Base-by-base conservation (phyloP, 495 filamentous ascomycete genomes). In the Cryomyces minteri region DNA sequence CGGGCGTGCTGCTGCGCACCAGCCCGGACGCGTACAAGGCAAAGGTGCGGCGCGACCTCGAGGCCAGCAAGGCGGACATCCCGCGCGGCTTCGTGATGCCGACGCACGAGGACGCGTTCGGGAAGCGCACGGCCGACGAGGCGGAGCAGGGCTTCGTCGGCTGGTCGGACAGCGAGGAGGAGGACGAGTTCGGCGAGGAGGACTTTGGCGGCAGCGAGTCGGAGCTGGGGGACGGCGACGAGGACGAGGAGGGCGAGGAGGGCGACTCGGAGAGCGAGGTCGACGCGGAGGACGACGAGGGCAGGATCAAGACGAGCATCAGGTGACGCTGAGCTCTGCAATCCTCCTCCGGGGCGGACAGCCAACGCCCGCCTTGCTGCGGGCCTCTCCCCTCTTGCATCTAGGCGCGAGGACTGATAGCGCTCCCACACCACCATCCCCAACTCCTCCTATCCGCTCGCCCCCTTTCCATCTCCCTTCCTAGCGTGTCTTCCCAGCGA, bases 61-160 rank as follows among this genome's bases (percentile, higher is more conserved):
- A 88, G 53, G 59, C 54, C 29, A 84, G 80, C 6, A 84, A 80
- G 63, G 56, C 67, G 48, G 80, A 92, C 51, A 82, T 90, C n/a
- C 90, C 90, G 3, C 62, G 62, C 5, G 85, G 70, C 4, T 94
- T 87, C 51, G 69, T 72, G 36, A 88, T 98, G 82, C 90, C 90
- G 4, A 80, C 74, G 7, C 67, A 74, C 47, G 71, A 73, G 44
- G 72, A 63, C 5, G 75, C 82, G 42, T 62, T 70, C 9, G 69
- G 69, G 36, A 77, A 76, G 14, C 77, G 82, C 51, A 76, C 83
- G 54, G 60, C 67, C 9, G 73, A 76, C 31, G 78, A 84, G 39
- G 84, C 93, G 48, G 77, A 85, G 38, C 84, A 93, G 48, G 18
- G 18, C 18, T 92, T 87, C 18, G 60, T 63, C 44, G 58, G 51